Base-by-base conservation (phyloP, 169 alveolate genomes). In the Besnoitia besnoiti region DNA sequence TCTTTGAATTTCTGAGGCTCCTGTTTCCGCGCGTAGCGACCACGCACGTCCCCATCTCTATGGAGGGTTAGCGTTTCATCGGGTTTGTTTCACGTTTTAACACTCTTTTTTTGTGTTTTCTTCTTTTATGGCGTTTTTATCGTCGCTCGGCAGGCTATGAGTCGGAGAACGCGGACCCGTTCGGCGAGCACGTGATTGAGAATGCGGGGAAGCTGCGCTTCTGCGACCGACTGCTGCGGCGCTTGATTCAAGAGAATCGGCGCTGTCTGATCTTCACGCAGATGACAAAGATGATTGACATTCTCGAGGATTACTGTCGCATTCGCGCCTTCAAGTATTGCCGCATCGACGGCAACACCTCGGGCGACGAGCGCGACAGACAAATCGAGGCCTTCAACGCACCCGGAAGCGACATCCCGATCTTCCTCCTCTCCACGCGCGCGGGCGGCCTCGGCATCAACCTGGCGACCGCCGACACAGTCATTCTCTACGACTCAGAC, bases 271-370 rank as follows among this genome's bases (percentile, higher is more conserved):
- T 99, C 33, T 99, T 99, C 95, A 97, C 99, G 0, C 99, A 98
- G 95, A 98, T 98, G 99, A 99, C 99, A 24, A 95, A 98, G 85
- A 98, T 99, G 99, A 96, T 99, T 33, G 99, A 99, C 94, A 98
- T 99, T 24, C 94, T 99, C 73, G 99, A 99, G 90, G 99, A 98
- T 92, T 99, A 98, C 94, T 97, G 99, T 93, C 97, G 92, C 85
- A 87, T 87, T n/a, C 91, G 91, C 61, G 37, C 30, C 30, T 87
- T 87, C 94, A 95, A 95, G 51, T 98, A 98, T 94, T 98, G 99
- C 94, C 96, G 99, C 84, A 97, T 99, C 46, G 99, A 99, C 96
- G 99, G 99, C 27, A 97, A 97, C 88, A 99, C 99, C 0, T 98
- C 98, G 37, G 97, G 99, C 35, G 99, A 98, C 92, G 99, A 98